Base-by-base conservation (phyloP, 225 moss, liverwort and hornwort species). In the Climacium dendroides region DNA sequence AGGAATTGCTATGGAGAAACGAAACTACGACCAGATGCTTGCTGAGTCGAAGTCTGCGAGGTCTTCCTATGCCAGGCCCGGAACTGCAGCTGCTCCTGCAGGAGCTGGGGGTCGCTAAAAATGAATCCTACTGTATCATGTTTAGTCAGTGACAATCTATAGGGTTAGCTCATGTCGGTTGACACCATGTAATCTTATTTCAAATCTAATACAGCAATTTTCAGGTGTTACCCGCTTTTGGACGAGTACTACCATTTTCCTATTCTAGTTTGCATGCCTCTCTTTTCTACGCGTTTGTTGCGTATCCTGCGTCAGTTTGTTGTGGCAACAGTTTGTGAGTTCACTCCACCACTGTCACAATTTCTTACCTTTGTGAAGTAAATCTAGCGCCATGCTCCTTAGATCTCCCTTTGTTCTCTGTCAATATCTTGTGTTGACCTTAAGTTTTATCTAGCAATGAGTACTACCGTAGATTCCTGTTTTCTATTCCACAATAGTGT, bases 11-110 rank as follows among this genome's bases (percentile, higher is more conserved):
- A 97, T 99, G 97, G 99, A 99, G 88, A 96, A 81, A 90, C 95
- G 97, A 88, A 99, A 99, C 82, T 99, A 99, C 39, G 99, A 99
- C 82, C 95, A 97, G 90, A 97, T 99, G 99, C 91, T 99, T 70
- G 95, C 97, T 6, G 96, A 99, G 84, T 94, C 99, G 1, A 99
- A 93, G 86, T 95, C 96, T 57, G 20, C 91, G 67, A 94, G 94
- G 76, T 86, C 92, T 32, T 93, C 95, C 73, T 92, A 97, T 88
- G 85, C 94, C 37, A 90, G 95, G 84, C 93, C 96, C 92, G 95
- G 97, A 61, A 84, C 89, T 55, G 95, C 96, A 28, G 81, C 96
- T 60, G 96, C 96, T 70, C 93, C 96, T 37, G 97, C 99, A 19
- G 88, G 88, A 60, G 88, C 88, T 48, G 88, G 87, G 43, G 87